Percentiles rank a stretch among this genome's conserved stretches.
These are phyloP conservation scores for Leccinum subrobustum DNA, from an alignment of 1,284 basidiomycete genomes.

Conservation along the genomic window DNA sequence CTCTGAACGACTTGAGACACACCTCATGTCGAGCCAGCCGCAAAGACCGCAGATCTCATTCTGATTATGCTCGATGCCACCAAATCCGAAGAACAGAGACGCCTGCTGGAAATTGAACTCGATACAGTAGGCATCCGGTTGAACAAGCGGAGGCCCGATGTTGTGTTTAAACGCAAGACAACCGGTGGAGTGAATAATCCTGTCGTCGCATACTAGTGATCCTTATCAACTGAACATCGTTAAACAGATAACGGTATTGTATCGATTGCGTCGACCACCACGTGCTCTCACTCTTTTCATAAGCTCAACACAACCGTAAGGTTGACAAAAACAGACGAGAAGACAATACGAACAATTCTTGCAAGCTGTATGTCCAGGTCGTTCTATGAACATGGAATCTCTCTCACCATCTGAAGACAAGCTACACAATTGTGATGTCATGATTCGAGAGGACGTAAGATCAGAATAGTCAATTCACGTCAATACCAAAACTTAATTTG, in stretches of 20 bases:
- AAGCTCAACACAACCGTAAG: conserved; percentile 90
- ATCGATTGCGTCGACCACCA: background rate
- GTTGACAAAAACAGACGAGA: conserved; percentile 92
- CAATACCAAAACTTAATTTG: background rate
- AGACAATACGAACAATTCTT: conserved; percentile 89
- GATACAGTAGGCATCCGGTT: conserved; percentile 96
- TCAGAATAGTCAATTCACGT: conserved; percentile 1
- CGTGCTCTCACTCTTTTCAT: conserved; percentile 3
- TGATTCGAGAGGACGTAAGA: conserved; percentile 93
- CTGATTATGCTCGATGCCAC: conserved; percentile 96
- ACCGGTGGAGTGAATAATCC: conserved; percentile 79
- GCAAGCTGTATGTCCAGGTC: conserved; percentile 66
- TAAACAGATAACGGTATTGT: conserved; percentile 30
- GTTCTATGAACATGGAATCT: background rate
- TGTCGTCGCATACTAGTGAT: background rate
- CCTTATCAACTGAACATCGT: background rate
- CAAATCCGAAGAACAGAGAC: conserved; percentile 91
- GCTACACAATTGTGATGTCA: conserved; percentile 93
- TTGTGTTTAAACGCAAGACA: conserved; percentile 82
- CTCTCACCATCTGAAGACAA: conserved; percentile 49
- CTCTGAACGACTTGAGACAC: background rate
- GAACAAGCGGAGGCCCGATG: conserved; percentile 88
- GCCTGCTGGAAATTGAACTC: conserved; percentile 86
- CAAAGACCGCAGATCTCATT: conserved; percentile 96
- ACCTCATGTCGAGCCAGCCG: conserved; percentile 46